These are phyloP conservation scores for Monosporozyma unispora DNA, from an alignment of 805 yeast species.

Conservation along the genomic window DNA sequence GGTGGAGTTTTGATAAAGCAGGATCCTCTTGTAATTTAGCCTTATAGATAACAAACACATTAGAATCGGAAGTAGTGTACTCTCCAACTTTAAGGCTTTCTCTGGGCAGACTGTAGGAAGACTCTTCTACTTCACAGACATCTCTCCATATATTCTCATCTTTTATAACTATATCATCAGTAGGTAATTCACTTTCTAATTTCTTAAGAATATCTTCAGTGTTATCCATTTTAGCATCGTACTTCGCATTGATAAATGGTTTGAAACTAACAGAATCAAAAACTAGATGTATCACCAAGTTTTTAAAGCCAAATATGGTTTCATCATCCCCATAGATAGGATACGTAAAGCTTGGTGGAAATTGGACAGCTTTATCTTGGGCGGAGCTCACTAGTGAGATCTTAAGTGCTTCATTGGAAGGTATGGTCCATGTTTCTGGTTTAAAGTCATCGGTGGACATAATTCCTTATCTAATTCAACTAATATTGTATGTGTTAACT, in stretches of 20 bases:
- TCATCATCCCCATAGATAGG: constrained; percentile 92
- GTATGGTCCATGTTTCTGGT: constrained; percentile 67
- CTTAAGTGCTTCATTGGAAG: constrained; percentile 60
- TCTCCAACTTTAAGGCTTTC: constrained; percentile 29
- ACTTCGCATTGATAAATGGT: constrained; percentile 61
- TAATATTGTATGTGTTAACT: neutral
- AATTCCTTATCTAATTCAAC: neutral
- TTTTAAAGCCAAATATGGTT: constrained; percentile 74
- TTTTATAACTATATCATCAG: constrained; percentile 43
- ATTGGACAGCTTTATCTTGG: constrained; percentile 48
- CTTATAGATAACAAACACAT: constrained; percentile 42
- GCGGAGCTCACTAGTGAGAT: constrained; percentile 55
- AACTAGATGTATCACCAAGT: constrained; percentile 53
- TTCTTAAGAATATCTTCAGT: constrained; percentile 44
- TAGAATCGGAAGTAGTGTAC: constrained; percentile 16
- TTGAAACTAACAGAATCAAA: constrained; percentile 68
- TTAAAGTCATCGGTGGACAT: constrained; percentile 28
- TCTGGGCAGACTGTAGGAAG: constrained; percentile 32
- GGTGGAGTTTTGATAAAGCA: constrained; percentile 39
- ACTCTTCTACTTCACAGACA: constrained; percentile 39
- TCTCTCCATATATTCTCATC: constrained; percentile 66
- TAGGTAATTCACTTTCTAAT: constrained; percentile 52
- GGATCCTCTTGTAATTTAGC: constrained; percentile 17
- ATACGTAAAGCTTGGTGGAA: constrained; percentile 77
- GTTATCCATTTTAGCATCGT: constrained; percentile 43